Conservation (phyloP, 257 asterid species). For the Coffea canephora region DNA sequence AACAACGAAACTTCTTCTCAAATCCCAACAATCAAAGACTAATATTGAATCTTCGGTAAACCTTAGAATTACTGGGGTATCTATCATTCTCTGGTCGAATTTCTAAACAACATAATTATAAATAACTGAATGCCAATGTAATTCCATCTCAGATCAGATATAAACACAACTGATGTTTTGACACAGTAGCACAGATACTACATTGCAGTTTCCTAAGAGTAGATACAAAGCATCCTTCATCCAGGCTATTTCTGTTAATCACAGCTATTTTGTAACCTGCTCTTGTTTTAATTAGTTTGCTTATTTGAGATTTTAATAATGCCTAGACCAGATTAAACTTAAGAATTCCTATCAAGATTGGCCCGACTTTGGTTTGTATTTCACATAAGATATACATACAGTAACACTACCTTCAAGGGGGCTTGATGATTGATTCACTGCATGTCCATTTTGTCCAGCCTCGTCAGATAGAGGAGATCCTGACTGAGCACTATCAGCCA, state of each 20-base stretch:
- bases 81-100: not conserved
- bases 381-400: constrained; percentile 9
- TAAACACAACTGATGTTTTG: not conserved
- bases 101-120: not conserved
- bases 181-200: not conserved
- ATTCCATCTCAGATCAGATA: not conserved
- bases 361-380: constrained; percentile 2
- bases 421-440: constrained; percentile 57
- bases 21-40: not conserved
- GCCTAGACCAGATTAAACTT: not conserved
- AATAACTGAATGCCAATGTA: not conserved
- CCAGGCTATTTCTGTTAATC: not conserved
- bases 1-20: not conserved
- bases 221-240: not conserved
- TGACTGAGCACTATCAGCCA: constrained; percentile 63
- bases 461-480: constrained; percentile 77
- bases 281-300: not conserved
- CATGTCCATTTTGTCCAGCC: constrained; percentile 67
- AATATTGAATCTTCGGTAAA: not conserved
- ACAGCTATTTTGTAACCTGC: not conserved
- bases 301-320: not conserved
- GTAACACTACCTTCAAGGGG: constrained; percentile 62
- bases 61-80: not conserved
- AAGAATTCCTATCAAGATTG: not conserved
- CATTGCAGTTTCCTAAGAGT: not conserved